Conservation (phyloP, 345 rosid genomes). For the Dipteronia dyeriana region DNA sequence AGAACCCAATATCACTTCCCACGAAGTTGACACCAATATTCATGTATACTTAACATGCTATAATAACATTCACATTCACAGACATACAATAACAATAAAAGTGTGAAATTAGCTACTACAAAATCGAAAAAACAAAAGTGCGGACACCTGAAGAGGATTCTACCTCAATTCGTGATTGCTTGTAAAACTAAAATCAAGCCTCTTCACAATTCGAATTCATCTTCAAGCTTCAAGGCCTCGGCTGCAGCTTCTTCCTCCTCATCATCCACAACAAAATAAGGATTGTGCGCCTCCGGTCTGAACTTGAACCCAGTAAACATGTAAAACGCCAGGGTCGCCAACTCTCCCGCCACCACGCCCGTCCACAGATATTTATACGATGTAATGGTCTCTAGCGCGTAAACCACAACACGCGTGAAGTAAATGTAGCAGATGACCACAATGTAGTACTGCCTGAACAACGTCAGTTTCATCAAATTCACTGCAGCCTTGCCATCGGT, state of each 20-base stretch:
- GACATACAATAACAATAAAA: neutral
- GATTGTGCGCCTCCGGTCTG: conserved; percentile 92
- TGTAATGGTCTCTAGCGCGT: conserved; percentile 86
- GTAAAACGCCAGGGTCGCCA: conserved; percentile 87
- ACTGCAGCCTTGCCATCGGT: conserved; percentile 96
- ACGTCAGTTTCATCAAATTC: conserved; percentile 84
- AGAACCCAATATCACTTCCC: conserved; percentile 11
- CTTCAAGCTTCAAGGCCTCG: conserved; percentile 91
- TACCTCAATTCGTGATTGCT: conserved; percentile 10
- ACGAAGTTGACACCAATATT: conserved; percentile 11
- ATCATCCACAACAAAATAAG: conserved; percentile 90
- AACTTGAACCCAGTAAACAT: conserved; percentile 86
- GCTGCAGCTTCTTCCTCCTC: conserved; percentile 99
- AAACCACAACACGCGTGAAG: conserved; percentile 90
- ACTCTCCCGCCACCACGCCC: conserved; percentile 82
- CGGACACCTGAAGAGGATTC: conserved; percentile 14
- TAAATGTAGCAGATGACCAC: conserved; percentile 95
- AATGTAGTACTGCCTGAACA: conserved; percentile 93
- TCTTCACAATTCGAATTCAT: conserved; percentile 82
- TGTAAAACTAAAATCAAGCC: neutral
- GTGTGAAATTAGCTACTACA: conserved; percentile 18
- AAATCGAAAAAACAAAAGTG: neutral
- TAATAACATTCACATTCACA: conserved; percentile 23
- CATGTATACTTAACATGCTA: conserved; percentile 34
- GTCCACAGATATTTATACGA: conserved; percentile 91